A percentile compares a stretch with the other conserved stretches of the same genome.
phyloP scores from a whole-genome alignment of 306 rosid genomes.

The Prinsepia uniflora region DNA sequence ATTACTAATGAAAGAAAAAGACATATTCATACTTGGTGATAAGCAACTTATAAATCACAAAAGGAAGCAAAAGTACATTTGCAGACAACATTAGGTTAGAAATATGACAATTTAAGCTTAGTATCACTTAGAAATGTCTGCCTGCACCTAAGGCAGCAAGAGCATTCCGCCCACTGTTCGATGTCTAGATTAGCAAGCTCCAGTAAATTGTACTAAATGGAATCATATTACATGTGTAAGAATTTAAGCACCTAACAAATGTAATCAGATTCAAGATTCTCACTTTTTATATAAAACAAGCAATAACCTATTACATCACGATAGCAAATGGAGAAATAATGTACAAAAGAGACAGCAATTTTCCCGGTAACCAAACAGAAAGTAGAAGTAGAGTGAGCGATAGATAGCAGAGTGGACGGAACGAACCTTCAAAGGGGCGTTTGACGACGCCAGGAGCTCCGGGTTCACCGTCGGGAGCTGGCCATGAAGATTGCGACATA shows the following conservation, averaged over 20 bases:
- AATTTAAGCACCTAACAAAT: background rate
- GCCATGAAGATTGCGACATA: slow-evolving; percentile 54
- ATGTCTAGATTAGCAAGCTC: background rate
- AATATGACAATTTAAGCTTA: background rate
- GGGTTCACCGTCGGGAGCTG: slow-evolving; percentile 39
- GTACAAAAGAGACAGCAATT: background rate
- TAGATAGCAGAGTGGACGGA: background rate
- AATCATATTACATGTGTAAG: background rate
- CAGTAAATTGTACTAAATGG: background rate
- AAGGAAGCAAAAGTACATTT: background rate
- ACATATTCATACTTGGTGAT: background rate
- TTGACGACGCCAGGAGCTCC: slow-evolving; percentile 39
- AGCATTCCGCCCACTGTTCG: background rate
- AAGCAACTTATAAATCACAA: background rate
- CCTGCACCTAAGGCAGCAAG: background rate
- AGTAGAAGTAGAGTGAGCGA: background rate
- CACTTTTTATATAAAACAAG: slow-evolving; percentile 7
- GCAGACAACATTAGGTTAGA: background rate
- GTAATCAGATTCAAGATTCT: background rate
- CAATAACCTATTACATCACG: background rate
- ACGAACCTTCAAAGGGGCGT: slow-evolving; percentile 81
- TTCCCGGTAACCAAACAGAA: background rate
- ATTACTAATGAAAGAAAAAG: background rate
- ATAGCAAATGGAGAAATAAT: background rate
- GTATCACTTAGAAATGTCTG: background rate